Evolutionary conservation across 495 filamentous ascomycete species (phyloP).

Genomic region (Podospora pseudopauciseta): DNA sequence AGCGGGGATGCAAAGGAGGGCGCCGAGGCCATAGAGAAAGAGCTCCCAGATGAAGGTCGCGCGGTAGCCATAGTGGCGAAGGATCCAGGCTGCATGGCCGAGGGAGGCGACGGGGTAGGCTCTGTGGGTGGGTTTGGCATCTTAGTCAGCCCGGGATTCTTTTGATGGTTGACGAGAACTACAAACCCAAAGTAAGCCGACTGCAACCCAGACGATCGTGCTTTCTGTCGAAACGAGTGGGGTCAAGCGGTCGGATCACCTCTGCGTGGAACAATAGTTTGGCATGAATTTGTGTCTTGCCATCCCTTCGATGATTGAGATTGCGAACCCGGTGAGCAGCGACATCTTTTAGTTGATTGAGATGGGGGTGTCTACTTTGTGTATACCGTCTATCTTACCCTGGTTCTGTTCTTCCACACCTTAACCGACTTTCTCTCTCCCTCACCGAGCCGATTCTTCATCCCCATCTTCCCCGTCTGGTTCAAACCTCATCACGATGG

Average conservation of each 20-base stretch:
- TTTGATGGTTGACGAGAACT: no score
- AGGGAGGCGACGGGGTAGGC: conserved; percentile 54
- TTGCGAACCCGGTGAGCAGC: no score
- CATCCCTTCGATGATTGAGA: neutral
- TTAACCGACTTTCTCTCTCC: neutral
- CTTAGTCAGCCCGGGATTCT: no score
- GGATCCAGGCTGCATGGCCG: conserved; percentile 55
- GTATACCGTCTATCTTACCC: neutral
- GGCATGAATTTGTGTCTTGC: no score
- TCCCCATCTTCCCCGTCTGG: neutral
- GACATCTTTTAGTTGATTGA: no score
- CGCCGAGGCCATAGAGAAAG: conserved; percentile 42
- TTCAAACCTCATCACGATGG: neutral
- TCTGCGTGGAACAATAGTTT: no score
- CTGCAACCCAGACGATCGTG: conserved; percentile 34
- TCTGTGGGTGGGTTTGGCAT: conserved; percentile 19
- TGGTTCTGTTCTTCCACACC: neutral
- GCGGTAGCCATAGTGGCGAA: conserved; percentile 60
- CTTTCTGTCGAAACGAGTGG: neutral
- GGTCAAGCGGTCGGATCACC: neutral
- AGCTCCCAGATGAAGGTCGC: conserved; percentile 54
- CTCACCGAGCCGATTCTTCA: neutral
- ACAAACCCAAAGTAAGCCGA: conserved; percentile 38
- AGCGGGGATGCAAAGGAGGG: conserved; percentile 51
- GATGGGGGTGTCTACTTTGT: no score